Conservation (phyloP, 441 rosid species). For the Syzygium malaccense region DNA sequence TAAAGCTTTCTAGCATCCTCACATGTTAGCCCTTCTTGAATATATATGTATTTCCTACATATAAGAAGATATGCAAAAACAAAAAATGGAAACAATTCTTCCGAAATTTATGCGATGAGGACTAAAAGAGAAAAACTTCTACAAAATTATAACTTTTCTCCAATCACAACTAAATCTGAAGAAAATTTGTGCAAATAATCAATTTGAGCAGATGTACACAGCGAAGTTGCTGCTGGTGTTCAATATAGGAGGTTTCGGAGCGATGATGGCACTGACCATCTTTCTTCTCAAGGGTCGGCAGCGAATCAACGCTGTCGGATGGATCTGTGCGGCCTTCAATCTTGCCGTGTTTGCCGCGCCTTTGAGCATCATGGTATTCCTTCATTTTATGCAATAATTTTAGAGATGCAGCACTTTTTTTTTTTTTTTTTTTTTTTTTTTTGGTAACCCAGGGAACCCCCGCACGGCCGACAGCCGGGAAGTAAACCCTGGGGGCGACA, state of each 20-base stretch:
- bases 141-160: not conserved
- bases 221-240: conserved; percentile 35
- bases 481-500: too few species aligned
- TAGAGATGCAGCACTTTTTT: not conserved
- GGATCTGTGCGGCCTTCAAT: conserved; percentile 67
- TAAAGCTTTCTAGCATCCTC: not conserved
- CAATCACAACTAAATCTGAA: not conserved
- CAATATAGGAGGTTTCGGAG: conserved; percentile 40
- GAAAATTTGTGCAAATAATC: not conserved
- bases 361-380: conserved; percentile 53
- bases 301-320: conserved; percentile 41
- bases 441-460: too few species aligned
- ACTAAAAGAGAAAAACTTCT: not conserved
- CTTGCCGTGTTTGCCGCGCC: conserved; percentile 70
- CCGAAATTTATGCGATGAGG: not conserved
- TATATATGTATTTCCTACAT: not conserved
- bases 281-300: conserved; percentile 16
- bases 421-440: too few species aligned
- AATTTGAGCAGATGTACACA: conserved; percentile 29
- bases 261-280: conserved; percentile 24
- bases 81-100: not conserved
- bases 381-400: not conserved
- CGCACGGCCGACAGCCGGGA: too few species aligned
- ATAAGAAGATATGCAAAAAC: not conserved
- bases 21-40: not conserved